Evolutionary conservation across 352 stramenopile genomes (phyloP), one percentile per base, ranked within the genome.

Genomic region (Phytophthora litchii): DNA sequence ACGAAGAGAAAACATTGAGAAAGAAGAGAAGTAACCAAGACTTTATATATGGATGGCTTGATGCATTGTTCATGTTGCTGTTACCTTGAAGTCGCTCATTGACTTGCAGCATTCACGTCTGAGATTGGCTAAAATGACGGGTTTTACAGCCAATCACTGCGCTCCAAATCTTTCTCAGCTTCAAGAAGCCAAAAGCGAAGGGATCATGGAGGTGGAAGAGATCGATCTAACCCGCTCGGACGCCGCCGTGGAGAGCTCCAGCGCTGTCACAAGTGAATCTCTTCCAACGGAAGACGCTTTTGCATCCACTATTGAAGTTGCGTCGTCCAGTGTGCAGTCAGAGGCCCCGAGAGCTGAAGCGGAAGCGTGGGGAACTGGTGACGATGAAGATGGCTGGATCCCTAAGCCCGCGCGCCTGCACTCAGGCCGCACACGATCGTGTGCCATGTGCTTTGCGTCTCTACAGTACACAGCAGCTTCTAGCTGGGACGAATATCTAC

Each of bases 401-500:
- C 85, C 87, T 38, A 94, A 93, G 31, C 78, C 87, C 0, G 85
- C 85, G 9, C 74, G 82, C 2, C 59, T 95, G 3, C 87, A 95
- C 53, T 89, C 81, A 17, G 87, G 87, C 34, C 89, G 91, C 49
- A 86, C 85, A 5, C 74, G 82, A 29, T 80, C 67, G n/a, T 95
- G 87, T 54, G 72, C 67, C 3, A 73, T 89, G n/a, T 95, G 87
- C 60, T 92, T 85, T 60, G 80, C 81, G 1, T 72, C 76, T 19
- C 41, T 95, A 32, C 85, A 92, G 71, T 93, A 93, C 49, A 85
- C 87, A 13, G 44, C 62, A 0, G 71, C 78, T 44, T 40, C 56
- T 10, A 90, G 80, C 55, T 95, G 87, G 87, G 83, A 95, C 57
- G 85, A 92, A 31, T 95, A 91, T 41, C 54, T 95, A 16, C 73